These are phyloP conservation scores for Penicillium silybi DNA, from an alignment of 495 filamentous ascomycete genomes.

Conservation along the genomic window DNA sequence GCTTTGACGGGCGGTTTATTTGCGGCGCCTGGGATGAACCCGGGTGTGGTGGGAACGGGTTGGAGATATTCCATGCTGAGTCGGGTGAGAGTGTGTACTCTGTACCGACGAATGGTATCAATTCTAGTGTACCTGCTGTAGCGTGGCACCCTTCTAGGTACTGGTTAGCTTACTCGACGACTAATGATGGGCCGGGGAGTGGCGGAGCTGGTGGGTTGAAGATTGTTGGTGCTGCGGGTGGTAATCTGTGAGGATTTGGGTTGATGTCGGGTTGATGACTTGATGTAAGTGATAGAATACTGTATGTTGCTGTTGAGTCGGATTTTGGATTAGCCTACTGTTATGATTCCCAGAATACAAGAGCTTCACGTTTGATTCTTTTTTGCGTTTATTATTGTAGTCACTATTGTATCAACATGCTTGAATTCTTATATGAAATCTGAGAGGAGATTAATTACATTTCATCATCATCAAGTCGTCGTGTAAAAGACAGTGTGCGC, in stretches of 20 bases:
- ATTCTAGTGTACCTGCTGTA: slow-evolving; percentile 55
- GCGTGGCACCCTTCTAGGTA: slow-evolving; percentile 91
- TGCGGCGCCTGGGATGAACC: slow-evolving; percentile 81
- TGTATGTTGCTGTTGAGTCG: background rate
- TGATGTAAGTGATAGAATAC: background rate
- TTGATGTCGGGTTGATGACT: background rate
- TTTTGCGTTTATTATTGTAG: background rate
- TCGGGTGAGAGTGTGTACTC: slow-evolving; percentile 81
- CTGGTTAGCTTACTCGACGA: slow-evolving; percentile 84
- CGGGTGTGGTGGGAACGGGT: slow-evolving; percentile 41
- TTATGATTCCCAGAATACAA: slow-evolving; percentile 2
- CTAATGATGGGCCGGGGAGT: slow-evolving; percentile 67
- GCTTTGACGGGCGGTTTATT: slow-evolving; percentile 85
- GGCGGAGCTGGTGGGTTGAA: slow-evolving; percentile 71
- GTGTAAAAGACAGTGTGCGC: background rate
- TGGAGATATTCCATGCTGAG: slow-evolving; percentile 79
- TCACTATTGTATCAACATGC: background rate
- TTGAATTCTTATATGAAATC: background rate
- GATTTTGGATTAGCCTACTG: background rate
- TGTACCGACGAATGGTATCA: slow-evolving; percentile 60
- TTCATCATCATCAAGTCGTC: slow-evolving; percentile 17
- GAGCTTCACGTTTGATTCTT: background rate
- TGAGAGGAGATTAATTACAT: slow-evolving; percentile 7
- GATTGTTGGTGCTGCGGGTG: slow-evolving; percentile 67
- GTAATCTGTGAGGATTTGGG: slow-evolving; percentile 15